phyloP scores from a whole-genome alignment of 2,329 filamentous ascomycete species.

The Aspergillus carbonarius region DNA sequence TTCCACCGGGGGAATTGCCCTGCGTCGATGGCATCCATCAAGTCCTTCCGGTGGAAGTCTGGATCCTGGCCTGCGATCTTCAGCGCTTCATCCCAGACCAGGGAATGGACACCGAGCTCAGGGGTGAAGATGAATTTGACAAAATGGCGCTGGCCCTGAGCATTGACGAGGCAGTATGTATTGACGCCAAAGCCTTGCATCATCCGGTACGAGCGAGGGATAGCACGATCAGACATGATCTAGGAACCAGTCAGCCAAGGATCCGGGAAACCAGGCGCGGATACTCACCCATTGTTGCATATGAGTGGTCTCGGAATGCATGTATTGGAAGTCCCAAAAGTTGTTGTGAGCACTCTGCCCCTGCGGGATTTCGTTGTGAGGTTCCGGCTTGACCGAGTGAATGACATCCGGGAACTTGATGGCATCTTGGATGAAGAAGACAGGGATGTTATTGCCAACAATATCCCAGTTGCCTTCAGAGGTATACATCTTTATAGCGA shows the following conservation, averaged over 20 bases:
- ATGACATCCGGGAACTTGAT: conserved; percentile 44
- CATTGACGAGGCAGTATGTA: conserved; percentile 35
- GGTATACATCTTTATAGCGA: conserved; percentile 76
- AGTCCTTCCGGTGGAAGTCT: conserved; percentile 78
- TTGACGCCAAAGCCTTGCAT: conserved; percentile 41
- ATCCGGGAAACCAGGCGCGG: neutral
- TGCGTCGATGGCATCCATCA: conserved; percentile 70
- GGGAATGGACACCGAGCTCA: conserved; percentile 34
- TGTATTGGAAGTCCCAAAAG: conserved; percentile 46
- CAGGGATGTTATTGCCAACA: conserved; percentile 43
- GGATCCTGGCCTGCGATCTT: conserved; percentile 74
- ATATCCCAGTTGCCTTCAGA: conserved; percentile 69
- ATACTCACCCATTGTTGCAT: conserved; percentile 34
- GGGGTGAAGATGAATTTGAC: conserved; percentile 39
- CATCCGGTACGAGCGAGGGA: conserved; percentile 37
- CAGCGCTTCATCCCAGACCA: conserved; percentile 65
- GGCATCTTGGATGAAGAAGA: conserved; percentile 45
- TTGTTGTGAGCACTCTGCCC: conserved; percentile 53
- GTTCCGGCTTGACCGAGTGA: conserved; percentile 43
- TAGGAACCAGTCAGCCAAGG: conserved; percentile 11
- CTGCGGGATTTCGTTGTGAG: conserved; percentile 49
- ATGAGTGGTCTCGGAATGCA: conserved; percentile 35
- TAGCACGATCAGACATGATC: conserved; percentile 39
- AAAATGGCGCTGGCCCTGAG: conserved; percentile 33
- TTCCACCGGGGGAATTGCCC: conserved; percentile 74